Evolutionary conservation across 23 red algal genomes (phyloP).

Genomic region (Gracilariopsis chorda): DNA sequence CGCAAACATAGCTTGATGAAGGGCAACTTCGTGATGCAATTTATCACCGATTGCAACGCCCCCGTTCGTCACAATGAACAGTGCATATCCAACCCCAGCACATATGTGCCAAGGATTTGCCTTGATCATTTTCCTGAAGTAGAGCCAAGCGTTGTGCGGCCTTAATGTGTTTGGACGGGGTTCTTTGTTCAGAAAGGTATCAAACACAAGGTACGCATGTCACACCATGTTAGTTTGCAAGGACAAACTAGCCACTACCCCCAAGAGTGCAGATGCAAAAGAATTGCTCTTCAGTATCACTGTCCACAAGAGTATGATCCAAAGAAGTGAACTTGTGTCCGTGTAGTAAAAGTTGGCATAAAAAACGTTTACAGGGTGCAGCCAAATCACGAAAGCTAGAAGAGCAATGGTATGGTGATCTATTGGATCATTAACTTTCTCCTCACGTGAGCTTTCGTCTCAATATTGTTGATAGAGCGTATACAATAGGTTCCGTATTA

Average conservation of each 20-base stretch:
- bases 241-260: slow-evolving; percentile 7
- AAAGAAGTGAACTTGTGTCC: slow-evolving; percentile 17
- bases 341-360: slow-evolving; percentile 77
- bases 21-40: slow-evolving; percentile 20
- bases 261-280: slow-evolving; percentile 6
- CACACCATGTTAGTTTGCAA: slow-evolving; percentile 57
- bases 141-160: no score
- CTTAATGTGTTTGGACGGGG: no score
- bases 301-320: slow-evolving; percentile 18
- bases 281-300: neutral
- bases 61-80: slow-evolving; percentile 25
- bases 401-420: neutral
- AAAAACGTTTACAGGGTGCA: slow-evolving; percentile 54
- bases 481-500: neutral
- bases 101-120: neutral
- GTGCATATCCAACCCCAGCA: slow-evolving; percentile 9
- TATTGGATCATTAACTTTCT: neutral
- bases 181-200: neutral
- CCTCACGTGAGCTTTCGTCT: no score
- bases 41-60: slow-evolving; percentile 45
- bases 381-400: slow-evolving; percentile 15
- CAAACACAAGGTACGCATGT: slow-evolving; percentile 48
- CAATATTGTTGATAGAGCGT: neutral
- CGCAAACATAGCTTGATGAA: slow-evolving; percentile 59
- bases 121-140: neutral